Percentiles rank a stretch among this genome's conserved stretches.
Evolutionary conservation across 2,329 filamentous ascomycete genomes (phyloP).

Genomic region (Amauroascus niger): DNA sequence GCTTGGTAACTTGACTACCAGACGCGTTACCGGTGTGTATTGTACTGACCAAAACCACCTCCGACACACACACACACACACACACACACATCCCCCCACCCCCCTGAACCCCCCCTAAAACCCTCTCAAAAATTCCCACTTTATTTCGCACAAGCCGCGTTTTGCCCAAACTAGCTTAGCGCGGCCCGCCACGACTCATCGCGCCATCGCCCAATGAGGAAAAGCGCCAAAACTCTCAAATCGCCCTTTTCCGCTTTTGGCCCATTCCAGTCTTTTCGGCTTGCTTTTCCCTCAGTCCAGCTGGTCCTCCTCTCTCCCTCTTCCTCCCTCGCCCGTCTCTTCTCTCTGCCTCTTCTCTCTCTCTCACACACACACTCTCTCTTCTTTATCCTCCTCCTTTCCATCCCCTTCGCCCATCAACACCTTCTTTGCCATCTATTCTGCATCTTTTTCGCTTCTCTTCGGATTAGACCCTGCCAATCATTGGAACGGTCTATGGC

Average conservation of each 20-base stretch:
- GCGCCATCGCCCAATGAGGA: slow-evolving; percentile 5
- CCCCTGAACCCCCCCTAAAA: too few relatives aligned
- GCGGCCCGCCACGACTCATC: slow-evolving; percentile 2
- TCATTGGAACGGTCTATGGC: slow-evolving; percentile 8
- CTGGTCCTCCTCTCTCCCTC: slow-evolving; percentile 12
- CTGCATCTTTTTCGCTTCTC: slow-evolving; percentile 14
- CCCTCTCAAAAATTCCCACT: too few relatives aligned
- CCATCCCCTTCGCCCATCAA: slow-evolving; percentile 9
- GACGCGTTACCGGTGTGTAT: not conserved
- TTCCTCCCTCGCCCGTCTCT: slow-evolving; percentile 12
- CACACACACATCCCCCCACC: too few relatives aligned
- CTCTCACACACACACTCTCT: too few relatives aligned
- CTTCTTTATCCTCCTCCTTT: slow-evolving; percentile 7
- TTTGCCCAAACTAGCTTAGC: slow-evolving; percentile 1
- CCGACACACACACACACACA: too few relatives aligned
- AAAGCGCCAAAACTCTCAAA: slow-evolving; percentile 7
- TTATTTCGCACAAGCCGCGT: slow-evolving; percentile 5
- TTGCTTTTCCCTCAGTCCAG: slow-evolving; percentile 15
- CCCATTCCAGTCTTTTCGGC: slow-evolving; percentile 11
- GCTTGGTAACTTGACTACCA: not conserved
- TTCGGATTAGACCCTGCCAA: slow-evolving; percentile 11
- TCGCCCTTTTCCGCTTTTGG: slow-evolving; percentile 12
- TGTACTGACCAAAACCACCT: not conserved
- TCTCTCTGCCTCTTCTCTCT: slow-evolving; percentile 2
- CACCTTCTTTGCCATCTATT: slow-evolving; percentile 12